A percentile compares a stretch with the other conserved stretches of the same genome.
Conservation (phyloP, 768 basidiomycete genomes). For the Boletus pseudopeckii region DNA sequence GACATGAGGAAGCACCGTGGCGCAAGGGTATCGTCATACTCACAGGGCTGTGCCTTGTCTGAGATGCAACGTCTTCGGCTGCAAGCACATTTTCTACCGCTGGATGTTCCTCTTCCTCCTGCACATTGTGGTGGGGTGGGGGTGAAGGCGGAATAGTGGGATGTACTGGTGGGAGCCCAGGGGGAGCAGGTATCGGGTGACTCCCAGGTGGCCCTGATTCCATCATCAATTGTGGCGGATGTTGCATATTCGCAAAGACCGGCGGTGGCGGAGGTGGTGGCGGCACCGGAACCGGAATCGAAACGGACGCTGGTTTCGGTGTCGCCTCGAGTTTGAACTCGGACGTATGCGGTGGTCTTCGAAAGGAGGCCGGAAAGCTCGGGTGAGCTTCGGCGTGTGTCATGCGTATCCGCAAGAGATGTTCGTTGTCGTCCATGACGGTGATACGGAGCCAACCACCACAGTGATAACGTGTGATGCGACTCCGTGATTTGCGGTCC, state of each 20-base stretch:
- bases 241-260: conserved; percentile 24
- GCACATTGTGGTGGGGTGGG: conserved; percentile 7
- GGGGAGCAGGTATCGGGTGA: conserved; percentile 9
- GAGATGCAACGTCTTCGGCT: conserved; percentile 17
- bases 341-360: conserved; percentile 31
- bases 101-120: conserved; percentile 16
- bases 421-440: conserved; percentile 36
- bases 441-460: conserved; percentile 36
- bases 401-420: conserved; percentile 35
- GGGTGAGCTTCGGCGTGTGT: conserved; percentile 35
- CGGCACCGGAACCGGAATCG: conserved; percentile 9
- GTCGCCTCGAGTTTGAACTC: conserved; percentile 32
- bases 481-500: conserved; percentile 34
- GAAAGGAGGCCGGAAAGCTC: conserved; percentile 32
- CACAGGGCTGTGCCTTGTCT: conserved; percentile 17
- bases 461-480: conserved; percentile 34
- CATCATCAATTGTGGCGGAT: conserved; percentile 19
- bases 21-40: background rate
- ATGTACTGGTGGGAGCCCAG: conserved; percentile 7
- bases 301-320: conserved; percentile 21
- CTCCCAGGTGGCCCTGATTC: conserved; percentile 16
- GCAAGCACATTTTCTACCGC: conserved; percentile 14
- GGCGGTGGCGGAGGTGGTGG: conserved; percentile 14
- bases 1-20: background rate
- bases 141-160: conserved; percentile 10